A percentile compares a stretch with the other conserved stretches of the same genome.
Evolutionary conservation across 2,329 filamentous ascomycete species (phyloP).

Genomic region (Nigrospora osmanthi): DNA sequence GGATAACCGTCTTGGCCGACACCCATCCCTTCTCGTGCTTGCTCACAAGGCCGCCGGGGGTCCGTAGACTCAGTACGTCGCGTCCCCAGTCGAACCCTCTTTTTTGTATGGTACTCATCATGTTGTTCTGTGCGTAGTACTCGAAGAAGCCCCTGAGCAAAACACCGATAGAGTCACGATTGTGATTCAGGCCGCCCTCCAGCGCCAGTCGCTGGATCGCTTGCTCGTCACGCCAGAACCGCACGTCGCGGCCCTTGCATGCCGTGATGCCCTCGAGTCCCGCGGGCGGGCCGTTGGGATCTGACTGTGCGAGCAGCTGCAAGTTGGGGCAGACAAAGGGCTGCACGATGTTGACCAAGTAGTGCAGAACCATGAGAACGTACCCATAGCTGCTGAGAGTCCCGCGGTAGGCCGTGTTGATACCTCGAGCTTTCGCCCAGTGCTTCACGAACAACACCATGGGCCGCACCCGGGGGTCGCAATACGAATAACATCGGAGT

Average conservation of each 20-base stretch:
- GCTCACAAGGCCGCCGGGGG: slow-evolving; percentile 57
- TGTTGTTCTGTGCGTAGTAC: slow-evolving; percentile 63
- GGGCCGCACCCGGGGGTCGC: slow-evolving; percentile 67
- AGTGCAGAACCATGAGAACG: slow-evolving; percentile 87
- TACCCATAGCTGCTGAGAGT: slow-evolving; percentile 88
- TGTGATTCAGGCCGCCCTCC: slow-evolving; percentile 54
- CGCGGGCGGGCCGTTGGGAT: slow-evolving; percentile 27
- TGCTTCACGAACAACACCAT: slow-evolving; percentile 84
- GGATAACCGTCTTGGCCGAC: slow-evolving; percentile 64
- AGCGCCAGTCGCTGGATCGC: slow-evolving; percentile 57
- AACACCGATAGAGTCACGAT: slow-evolving; percentile 60
- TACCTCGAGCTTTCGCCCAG: slow-evolving; percentile 79
- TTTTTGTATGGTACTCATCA: slow-evolving; percentile 39
- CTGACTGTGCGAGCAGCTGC: slow-evolving; percentile 44
- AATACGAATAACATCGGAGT: slow-evolving; percentile 73
- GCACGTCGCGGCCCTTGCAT: slow-evolving; percentile 61
- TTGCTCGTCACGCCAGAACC: slow-evolving; percentile 70
- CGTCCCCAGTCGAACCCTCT: slow-evolving; percentile 72
- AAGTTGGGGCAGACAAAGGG: slow-evolving; percentile 83
- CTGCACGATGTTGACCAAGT: slow-evolving; percentile 71
- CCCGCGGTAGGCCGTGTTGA: slow-evolving; percentile 81
- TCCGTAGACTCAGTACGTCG: slow-evolving; percentile 72
- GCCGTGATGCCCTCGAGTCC: slow-evolving; percentile 29
- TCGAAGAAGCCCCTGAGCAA: slow-evolving; percentile 81
- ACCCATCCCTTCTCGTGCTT: slow-evolving; percentile 83